Evolutionary conservation across 2,329 filamentous ascomycete genomes (phyloP).

Genomic region (Penicillium rolfsii): DNA sequence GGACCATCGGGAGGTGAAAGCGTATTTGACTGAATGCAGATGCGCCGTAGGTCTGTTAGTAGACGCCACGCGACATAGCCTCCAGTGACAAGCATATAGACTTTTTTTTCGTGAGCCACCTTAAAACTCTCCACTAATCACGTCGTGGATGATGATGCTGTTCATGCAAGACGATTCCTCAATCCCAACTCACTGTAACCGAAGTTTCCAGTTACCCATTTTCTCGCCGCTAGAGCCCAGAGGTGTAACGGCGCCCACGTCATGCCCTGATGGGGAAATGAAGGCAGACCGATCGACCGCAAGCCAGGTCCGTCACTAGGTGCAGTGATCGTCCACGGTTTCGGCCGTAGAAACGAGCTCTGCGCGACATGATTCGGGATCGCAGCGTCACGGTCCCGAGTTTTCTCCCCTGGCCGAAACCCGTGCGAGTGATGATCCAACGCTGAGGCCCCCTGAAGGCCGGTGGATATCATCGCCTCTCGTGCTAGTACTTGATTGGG

Average conservation of each 20-base stretch:
- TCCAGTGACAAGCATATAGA: not conserved
- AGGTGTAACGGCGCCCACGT: conserved; percentile 1
- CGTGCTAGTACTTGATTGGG: not conserved
- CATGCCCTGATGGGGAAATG: not conserved
- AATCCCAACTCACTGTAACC: too few species aligned
- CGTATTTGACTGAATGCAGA: conserved; percentile 2
- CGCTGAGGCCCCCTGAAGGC: not conserved
- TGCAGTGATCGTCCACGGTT: conserved; percentile 21
- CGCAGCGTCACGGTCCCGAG: conserved; percentile 27
- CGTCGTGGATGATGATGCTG: not conserved
- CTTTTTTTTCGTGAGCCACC: not conserved
- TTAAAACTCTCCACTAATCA: not conserved
- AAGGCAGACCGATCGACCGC: conserved; percentile 9
- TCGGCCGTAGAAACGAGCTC: conserved; percentile 24
- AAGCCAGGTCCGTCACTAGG: conserved; percentile 5
- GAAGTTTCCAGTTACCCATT: not conserved
- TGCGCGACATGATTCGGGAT: conserved; percentile 27
- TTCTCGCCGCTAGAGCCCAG: not conserved
- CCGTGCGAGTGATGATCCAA: not conserved
- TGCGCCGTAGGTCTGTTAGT: conserved; percentile 9
- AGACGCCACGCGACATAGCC: not conserved
- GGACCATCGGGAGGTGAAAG: not conserved
- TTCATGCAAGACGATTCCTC: not conserved
- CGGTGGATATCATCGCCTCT: not conserved
- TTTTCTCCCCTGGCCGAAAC: conserved; percentile 24